Evolutionary conservation across 805 yeast genomes (phyloP).

Genomic region (Barnettozyma sp.): DNA sequence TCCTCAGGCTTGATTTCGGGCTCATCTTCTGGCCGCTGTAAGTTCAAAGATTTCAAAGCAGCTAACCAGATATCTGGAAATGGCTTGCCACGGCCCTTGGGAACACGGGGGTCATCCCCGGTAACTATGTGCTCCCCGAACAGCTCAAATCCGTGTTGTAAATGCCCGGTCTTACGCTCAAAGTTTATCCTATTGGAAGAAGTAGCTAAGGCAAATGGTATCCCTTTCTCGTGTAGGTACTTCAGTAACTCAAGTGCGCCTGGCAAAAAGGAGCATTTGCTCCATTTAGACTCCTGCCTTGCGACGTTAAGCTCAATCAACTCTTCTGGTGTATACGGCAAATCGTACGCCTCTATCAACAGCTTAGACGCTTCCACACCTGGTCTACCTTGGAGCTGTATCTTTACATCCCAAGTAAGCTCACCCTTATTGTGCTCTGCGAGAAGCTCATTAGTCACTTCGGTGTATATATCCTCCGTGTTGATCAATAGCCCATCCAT

Average conservation of each 20-base stretch:
- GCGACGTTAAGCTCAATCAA: slow-evolving; percentile 44
- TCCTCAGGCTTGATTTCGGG: slow-evolving; percentile 60
- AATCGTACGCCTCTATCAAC: slow-evolving; percentile 59
- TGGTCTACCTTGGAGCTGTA: slow-evolving; percentile 85
- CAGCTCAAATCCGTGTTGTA: slow-evolving; percentile 51
- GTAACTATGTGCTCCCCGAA: slow-evolving; percentile 68
- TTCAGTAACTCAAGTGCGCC: slow-evolving; percentile 73
- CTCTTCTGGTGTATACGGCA: slow-evolving; percentile 65
- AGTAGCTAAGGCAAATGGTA: slow-evolving; percentile 90
- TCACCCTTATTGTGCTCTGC: slow-evolving; percentile 69
- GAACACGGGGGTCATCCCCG: slow-evolving; percentile 83
- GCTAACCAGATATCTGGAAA: slow-evolving; percentile 86
- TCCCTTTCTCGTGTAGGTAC: slow-evolving; percentile 39
- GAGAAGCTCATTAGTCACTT: slow-evolving; percentile 60
- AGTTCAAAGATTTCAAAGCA: slow-evolving; percentile 69
- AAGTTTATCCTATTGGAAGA: slow-evolving; percentile 63
- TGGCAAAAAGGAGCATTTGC: slow-evolving; percentile 58
- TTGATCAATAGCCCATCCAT: slow-evolving; percentile 94
- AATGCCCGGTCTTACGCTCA: slow-evolving; percentile 65
- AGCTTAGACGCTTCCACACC: slow-evolving; percentile 61
- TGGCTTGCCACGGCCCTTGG: slow-evolving; percentile 88
- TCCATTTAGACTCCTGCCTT: slow-evolving; percentile 53
- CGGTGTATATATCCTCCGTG: slow-evolving; percentile 89
- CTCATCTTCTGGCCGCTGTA: slow-evolving; percentile 33
- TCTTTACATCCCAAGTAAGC: slow-evolving; percentile 84